Evolutionary conservation across 2,329 filamentous ascomycete species (phyloP).

Genomic region (Aspergillus quadricinctus): DNA sequence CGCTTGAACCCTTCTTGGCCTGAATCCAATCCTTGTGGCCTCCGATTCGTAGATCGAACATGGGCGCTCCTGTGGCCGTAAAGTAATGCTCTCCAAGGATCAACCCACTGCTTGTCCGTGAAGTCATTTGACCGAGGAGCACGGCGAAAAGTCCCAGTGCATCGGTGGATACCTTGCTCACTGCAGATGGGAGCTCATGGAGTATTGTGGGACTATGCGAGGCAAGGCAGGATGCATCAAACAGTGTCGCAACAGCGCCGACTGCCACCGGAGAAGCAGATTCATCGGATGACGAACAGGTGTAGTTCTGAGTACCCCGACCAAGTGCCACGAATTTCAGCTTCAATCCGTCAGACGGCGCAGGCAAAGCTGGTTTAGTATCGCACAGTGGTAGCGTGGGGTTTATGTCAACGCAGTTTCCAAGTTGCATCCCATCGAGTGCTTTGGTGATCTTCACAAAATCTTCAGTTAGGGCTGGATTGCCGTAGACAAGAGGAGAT

Average conservation of each 20-base stretch:
- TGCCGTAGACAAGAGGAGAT: not conserved
- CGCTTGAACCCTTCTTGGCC: constrained; percentile 23
- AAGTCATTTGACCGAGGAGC: constrained; percentile 12
- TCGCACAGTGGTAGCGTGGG: constrained; percentile 15
- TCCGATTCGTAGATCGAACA: constrained; percentile 29
- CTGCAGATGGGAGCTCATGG: constrained; percentile 22
- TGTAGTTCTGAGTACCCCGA: constrained; percentile 50
- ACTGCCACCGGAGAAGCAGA: constrained; percentile 32
- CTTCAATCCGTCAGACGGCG: constrained; percentile 22
- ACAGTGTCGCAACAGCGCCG: constrained; percentile 45
- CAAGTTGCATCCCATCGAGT: constrained; percentile 5
- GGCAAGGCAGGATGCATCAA: constrained; percentile 40
- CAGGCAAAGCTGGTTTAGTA: constrained; percentile 23
- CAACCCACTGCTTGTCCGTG: constrained; percentile 13
- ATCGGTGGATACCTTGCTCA: constrained; percentile 19
- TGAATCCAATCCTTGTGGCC: constrained; percentile 23
- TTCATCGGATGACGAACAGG: constrained; percentile 31
- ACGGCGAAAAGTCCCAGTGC: constrained; percentile 24
- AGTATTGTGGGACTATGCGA: constrained; percentile 22
- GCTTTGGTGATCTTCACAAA: not conserved
- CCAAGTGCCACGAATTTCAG: constrained; percentile 46
- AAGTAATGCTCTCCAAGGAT: constrained; percentile 39
- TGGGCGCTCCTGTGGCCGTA: constrained; percentile 19
- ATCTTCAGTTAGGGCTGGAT: not conserved
- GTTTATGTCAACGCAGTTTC: constrained; percentile 19